These are phyloP conservation scores for Phaeosphaeriaceae sp. DNA, from an alignment of 2,329 filamentous ascomycete species.

Conservation along the genomic window DNA sequence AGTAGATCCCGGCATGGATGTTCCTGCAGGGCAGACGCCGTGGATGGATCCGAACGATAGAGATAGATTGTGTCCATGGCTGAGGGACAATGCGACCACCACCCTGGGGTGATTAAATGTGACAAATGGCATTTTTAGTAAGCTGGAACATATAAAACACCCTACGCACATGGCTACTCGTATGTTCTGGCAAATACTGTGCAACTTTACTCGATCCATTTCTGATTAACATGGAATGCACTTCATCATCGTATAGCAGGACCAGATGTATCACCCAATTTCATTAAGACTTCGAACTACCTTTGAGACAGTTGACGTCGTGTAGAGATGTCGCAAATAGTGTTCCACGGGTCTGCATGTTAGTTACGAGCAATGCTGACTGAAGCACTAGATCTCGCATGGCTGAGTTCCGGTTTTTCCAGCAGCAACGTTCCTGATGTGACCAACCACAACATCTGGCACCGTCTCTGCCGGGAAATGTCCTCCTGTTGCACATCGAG, in stretches of 20 bases:
- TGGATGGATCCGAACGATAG: constrained; percentile 10
- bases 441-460: not conserved
- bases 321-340: too few relatives aligned
- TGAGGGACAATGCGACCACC: not conserved
- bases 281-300: too few relatives aligned
- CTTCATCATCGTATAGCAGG: too few relatives aligned
- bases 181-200: too few relatives aligned
- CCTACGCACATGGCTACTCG: too few relatives aligned
- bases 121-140: too few relatives aligned
- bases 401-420: not conserved
- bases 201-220: too few relatives aligned
- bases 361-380: not conserved
- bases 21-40: constrained; percentile 9
- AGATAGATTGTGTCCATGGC: constrained; percentile 10
- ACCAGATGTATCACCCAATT: too few relatives aligned
- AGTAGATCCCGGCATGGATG: not conserved
- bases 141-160: too few relatives aligned
- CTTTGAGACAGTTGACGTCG: too few relatives aligned
- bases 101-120: not conserved
- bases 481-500: not conserved
- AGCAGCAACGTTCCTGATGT: not conserved
- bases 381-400: not conserved
- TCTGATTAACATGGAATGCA: too few relatives aligned
- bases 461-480: not conserved
- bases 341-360: not conserved